These are phyloP conservation scores for Ceratobasidium sp. DNA, from an alignment of 1,284 basidiomycete genomes.

Conservation along the genomic window DNA sequence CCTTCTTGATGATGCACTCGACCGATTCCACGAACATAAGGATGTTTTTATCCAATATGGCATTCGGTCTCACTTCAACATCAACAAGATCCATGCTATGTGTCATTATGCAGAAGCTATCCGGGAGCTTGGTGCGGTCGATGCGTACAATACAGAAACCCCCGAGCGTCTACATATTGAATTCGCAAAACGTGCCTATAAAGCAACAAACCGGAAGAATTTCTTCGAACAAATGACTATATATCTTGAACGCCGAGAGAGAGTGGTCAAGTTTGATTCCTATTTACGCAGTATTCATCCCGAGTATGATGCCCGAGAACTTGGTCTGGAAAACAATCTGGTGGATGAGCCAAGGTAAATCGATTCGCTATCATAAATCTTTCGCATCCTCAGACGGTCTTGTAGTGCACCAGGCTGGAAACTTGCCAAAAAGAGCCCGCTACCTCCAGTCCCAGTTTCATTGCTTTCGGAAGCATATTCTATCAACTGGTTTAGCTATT, in stretches of 20 bases:
- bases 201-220: constrained; percentile 27
- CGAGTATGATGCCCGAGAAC: too few relatives aligned
- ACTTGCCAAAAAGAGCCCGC: constrained; percentile 13
- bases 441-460: neutral
- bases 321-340: too few relatives aligned
- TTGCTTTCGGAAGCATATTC: neutral
- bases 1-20: constrained; percentile 46
- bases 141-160: constrained; percentile 38
- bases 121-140: constrained; percentile 15
- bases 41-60: constrained; percentile 48
- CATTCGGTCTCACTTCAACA: neutral
- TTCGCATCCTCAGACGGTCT: too few relatives aligned
- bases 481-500: too few relatives aligned
- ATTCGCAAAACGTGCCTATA: constrained; percentile 33
- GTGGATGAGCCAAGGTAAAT: too few relatives aligned
- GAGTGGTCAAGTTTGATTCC: neutral
- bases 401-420: constrained; percentile 5
- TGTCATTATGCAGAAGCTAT: constrained; percentile 30
- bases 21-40: constrained; percentile 48
- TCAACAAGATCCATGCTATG: constrained; percentile 33
- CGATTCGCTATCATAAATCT: too few relatives aligned
- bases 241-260: constrained; percentile 6
- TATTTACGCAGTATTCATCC: neutral
- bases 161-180: constrained; percentile 40
- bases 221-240: constrained; percentile 28